Evolutionary conservation across 441 rosid genomes (phyloP), one percentile per base, ranked within the genome.

Genomic region (Adansonia grandidieri): DNA sequence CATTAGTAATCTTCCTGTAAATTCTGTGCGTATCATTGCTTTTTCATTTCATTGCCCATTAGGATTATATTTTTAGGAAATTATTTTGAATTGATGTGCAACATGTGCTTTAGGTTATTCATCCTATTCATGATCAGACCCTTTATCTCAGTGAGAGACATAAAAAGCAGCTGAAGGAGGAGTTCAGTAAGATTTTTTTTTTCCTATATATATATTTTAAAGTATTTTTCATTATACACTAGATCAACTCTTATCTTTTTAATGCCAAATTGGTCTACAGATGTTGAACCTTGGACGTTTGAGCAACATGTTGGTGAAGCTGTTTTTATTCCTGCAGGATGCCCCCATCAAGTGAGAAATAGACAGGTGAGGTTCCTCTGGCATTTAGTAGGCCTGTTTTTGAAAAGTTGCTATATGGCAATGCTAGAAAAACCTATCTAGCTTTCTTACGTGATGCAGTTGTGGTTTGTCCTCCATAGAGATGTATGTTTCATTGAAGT

Each of bases 301-400:
- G 82, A 80, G 76, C 87, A 86, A 76, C 75, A 77, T 58, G 75
- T 84, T 24, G 89, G 86, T 19, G 88, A 85, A 72, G 86, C 88
- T 54, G 83, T 83, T 58, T 78, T 85, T 60, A 83, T 85, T 81
- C 88, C 86, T 6, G 85, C 86, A 61, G 86, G 88, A 68, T 83
- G 86, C 71, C 86, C 88, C 1, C 87, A 86, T 79, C 89, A 84
- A 82, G 87, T 86, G 42, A 78, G 89, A 73, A 86, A 84, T 76
- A 69, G 79, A 69, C 77, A 80, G 84, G 87, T 84, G 72, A 71
- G 75, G 24, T 2, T 79, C 54, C 44, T 81, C 44, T 79, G 65
- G 60, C 71, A 1, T 53, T 17, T 22, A 75, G 13, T 54, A 48
- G 50, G 70, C 24, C 14, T 58, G 22, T 45, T 58, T 75, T 40